Conservation (phyloP, 768 basidiomycete genomes). For the Boletus rubroflammeus region DNA sequence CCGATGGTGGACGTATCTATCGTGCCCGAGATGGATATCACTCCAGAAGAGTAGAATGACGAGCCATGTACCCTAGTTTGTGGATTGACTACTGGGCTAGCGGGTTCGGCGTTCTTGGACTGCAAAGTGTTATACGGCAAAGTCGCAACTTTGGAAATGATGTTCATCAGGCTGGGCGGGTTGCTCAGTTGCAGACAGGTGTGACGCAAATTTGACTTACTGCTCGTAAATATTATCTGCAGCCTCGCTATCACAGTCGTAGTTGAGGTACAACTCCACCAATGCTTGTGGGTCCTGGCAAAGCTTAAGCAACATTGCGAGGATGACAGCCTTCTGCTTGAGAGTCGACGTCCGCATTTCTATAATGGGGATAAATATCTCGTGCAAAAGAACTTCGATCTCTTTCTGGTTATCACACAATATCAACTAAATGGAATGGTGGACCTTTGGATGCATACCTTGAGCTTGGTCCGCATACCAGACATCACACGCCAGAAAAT, state of each 20-base stretch:
- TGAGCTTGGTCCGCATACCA: constrained; percentile 92
- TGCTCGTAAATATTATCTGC: constrained; percentile 97
- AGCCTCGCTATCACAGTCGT: constrained; percentile 95
- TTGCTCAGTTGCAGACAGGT: constrained; percentile 6
- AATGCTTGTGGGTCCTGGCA: constrained; percentile 97
- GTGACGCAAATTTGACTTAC: constrained; percentile 38
- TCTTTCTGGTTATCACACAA: constrained; percentile 69
- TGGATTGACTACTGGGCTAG: constrained; percentile 58
- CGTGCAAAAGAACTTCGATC: constrained; percentile 96
- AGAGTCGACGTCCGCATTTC: constrained; percentile 97
- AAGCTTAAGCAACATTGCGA: constrained; percentile 81
- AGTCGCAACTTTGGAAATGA: constrained; percentile 88
- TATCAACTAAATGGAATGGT: constrained; percentile 6
- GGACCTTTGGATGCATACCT: constrained; percentile 46
- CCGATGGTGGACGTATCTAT: constrained; percentile 67
- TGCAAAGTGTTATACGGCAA: constrained; percentile 45
- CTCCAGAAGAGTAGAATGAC: constrained; percentile 56
- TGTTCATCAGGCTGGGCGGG: constrained; percentile 75
- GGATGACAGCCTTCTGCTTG: constrained; percentile 90
- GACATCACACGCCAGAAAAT: constrained; percentile 97
- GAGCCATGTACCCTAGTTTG: constrained; percentile 34
- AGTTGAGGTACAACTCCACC: constrained; percentile 98
- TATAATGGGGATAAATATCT: constrained; percentile 96
- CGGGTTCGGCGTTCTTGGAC: constrained; percentile 52
- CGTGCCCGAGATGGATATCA: constrained; percentile 60